A percentile compares a stretch with the other conserved stretches of the same genome.
These are phyloP conservation scores for Leccinum idahoense DNA, from an alignment of 1,284 basidiomycete genomes.

Conservation along the genomic window DNA sequence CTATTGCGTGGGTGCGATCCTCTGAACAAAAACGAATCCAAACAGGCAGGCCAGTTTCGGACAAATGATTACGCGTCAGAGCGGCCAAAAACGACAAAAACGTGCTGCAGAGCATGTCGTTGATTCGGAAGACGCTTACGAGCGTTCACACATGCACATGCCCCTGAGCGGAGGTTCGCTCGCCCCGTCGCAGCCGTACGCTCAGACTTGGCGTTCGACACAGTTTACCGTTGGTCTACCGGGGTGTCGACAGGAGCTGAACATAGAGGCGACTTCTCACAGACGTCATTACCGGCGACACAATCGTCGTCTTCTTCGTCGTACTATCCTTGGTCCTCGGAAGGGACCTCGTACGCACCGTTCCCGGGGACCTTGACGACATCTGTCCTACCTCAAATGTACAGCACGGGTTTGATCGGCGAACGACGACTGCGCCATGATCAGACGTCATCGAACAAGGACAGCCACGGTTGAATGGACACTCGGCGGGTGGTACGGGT, in stretches of 20 bases:
- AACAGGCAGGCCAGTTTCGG: conserved; percentile 7
- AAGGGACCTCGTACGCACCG: too few species aligned
- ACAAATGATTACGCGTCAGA: conserved; percentile 29
- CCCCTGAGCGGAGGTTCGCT: conserved; percentile 5
- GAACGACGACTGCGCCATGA: conserved; percentile 25
- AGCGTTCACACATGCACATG: conserved; percentile 24
- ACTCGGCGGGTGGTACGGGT: conserved; percentile 7
- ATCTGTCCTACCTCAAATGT: conserved; percentile 62
- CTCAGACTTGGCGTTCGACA: conserved; percentile 28
- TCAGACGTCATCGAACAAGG: conserved; percentile 16
- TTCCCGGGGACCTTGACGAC: conserved; percentile 44
- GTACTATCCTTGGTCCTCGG: too few species aligned
- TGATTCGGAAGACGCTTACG: conserved; percentile 30
- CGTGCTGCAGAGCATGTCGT: conserved; percentile 31
- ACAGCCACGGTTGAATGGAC: conserved; percentile 13
- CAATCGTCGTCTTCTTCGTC: too few species aligned
- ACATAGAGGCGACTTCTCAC: too few species aligned
- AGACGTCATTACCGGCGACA: too few species aligned
- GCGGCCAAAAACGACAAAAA: conserved; percentile 33
- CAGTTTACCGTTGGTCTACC: conserved; percentile 8
- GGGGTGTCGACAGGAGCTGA: too few species aligned
- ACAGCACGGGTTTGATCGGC: conserved; percentile 63
- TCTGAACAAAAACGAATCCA: conserved; percentile 30
- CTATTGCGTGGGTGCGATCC: conserved; percentile 65
- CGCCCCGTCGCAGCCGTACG: conserved; percentile 19